Conservation (phyloP, 2,329 filamentous ascomycete species). For the Exophiala oligosperma region DNA sequence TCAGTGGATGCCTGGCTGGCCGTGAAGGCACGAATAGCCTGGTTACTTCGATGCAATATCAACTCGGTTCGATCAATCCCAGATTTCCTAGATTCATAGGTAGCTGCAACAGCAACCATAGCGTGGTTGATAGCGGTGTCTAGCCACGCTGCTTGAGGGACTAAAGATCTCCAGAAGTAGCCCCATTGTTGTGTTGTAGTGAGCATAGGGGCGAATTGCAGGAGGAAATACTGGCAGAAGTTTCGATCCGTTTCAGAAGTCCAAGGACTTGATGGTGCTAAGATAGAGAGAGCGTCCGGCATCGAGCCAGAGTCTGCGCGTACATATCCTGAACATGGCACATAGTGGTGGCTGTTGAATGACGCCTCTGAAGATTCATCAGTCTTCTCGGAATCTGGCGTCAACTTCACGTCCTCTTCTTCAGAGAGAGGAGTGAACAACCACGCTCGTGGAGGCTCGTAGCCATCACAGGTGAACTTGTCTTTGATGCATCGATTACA, state of each 20-base stretch:
- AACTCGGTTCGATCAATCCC: constrained; percentile 5
- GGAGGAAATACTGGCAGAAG: constrained; percentile 7
- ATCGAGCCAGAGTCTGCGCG: neutral
- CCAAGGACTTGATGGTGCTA: constrained; percentile 6
- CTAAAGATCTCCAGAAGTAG: constrained; percentile 13
- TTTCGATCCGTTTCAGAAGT: neutral
- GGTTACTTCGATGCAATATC: constrained; percentile 7
- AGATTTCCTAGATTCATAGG: constrained; percentile 14
- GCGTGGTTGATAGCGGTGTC: constrained; percentile 17
- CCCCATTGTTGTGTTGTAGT: constrained; percentile 11
- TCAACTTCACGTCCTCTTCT: no score
- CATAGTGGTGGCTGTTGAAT: neutral
- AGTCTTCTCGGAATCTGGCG: no score
- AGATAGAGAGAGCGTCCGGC: neutral
- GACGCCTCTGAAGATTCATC: no score
- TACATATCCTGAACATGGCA: neutral
- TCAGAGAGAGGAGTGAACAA: neutral
- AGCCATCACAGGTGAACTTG: constrained; percentile 9
- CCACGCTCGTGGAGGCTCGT: neutral
- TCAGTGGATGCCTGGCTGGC: constrained; percentile 7
- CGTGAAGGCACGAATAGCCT: constrained; percentile 10
- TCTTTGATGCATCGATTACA: constrained; percentile 9
- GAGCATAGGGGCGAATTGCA: constrained; percentile 10
- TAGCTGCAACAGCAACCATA: constrained; percentile 17
- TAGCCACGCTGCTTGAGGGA: constrained; percentile 19